phyloP scores from a whole-genome alignment of 192 early-diverging fungal genomes.

The Podila minutissima region DNA sequence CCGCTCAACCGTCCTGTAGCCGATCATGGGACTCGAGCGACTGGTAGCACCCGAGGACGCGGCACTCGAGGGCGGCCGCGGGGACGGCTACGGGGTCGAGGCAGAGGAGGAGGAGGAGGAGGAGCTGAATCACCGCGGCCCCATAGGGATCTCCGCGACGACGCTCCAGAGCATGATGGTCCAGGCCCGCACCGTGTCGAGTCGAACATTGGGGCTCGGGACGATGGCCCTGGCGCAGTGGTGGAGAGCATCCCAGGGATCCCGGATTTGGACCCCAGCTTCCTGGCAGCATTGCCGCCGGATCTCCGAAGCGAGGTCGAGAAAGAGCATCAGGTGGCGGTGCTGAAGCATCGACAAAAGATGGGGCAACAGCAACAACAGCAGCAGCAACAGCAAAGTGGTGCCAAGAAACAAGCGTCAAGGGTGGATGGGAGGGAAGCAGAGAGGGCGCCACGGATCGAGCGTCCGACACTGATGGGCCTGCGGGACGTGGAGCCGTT shows the following conservation, averaged over 20 bases:
- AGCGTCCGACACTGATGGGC: slow-evolving; percentile 34
- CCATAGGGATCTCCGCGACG: neutral
- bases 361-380: neutral
- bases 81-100: neutral
- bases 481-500: slow-evolving; percentile 14
- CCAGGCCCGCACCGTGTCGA: neutral
- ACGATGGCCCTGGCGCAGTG: neutral
- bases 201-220: too few species aligned
- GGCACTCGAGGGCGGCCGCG: neutral
- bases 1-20: neutral
- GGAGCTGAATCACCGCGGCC: neutral
- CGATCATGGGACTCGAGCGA: neutral
- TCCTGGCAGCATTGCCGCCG: slow-evolving; percentile 26
- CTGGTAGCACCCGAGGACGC: neutral
- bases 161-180: neutral
- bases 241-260: neutral
- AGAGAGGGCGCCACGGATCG: neutral
- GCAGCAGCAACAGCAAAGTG: neutral
- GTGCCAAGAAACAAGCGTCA: neutral
- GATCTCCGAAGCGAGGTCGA: slow-evolving; percentile 41
- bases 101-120: neutral
- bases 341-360: slow-evolving; percentile 17
- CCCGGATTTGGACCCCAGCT: slow-evolving; percentile 19
- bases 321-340: slow-evolving; percentile 11
- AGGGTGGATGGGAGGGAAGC: neutral